phyloP scores from a whole-genome alignment of 768 basidiomycete genomes.

The Mycena albidolilacea region DNA sequence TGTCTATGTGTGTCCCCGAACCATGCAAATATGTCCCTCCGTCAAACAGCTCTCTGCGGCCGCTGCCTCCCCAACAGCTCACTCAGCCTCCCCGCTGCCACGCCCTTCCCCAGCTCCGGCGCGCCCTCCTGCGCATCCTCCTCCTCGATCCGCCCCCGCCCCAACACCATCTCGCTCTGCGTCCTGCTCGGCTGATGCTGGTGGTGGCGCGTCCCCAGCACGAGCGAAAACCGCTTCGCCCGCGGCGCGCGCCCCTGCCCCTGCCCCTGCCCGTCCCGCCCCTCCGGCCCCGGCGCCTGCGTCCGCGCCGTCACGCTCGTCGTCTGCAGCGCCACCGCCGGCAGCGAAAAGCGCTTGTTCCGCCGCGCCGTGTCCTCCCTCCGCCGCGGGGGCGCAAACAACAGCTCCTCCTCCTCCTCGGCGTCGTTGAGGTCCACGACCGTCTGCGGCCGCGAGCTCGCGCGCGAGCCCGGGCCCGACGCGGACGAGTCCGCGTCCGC shows the following conservation, averaged over 20 bases:
- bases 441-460: slow-evolving; percentile 18
- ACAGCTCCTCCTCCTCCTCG: background rate
- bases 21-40: background rate
- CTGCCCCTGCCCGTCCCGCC: slow-evolving; percentile 43
- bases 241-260: slow-evolving; percentile 30
- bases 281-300: slow-evolving; percentile 41
- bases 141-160: slow-evolving; percentile 34
- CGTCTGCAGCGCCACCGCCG: slow-evolving; percentile 83
- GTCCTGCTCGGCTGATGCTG: slow-evolving; percentile 42
- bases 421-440: slow-evolving; percentile 25
- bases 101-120: slow-evolving; percentile 55
- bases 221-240: slow-evolving; percentile 71
- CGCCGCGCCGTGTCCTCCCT: slow-evolving; percentile 75
- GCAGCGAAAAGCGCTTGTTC: slow-evolving; percentile 81
- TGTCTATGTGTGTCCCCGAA: background rate
- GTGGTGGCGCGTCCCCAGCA: slow-evolving; percentile 58
- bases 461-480: background rate
- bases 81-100: slow-evolving; percentile 68
- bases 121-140: slow-evolving; percentile 14
- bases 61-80: slow-evolving; percentile 65
- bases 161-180: slow-evolving; percentile 36
- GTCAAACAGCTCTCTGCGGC: slow-evolving; percentile 40
- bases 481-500: background rate
- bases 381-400: slow-evolving; percentile 45
- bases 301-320: slow-evolving; percentile 78